These are phyloP conservation scores for Pulveroboletus sp. DNA, from an alignment of 768 basidiomycete genomes.

Conservation along the genomic window DNA sequence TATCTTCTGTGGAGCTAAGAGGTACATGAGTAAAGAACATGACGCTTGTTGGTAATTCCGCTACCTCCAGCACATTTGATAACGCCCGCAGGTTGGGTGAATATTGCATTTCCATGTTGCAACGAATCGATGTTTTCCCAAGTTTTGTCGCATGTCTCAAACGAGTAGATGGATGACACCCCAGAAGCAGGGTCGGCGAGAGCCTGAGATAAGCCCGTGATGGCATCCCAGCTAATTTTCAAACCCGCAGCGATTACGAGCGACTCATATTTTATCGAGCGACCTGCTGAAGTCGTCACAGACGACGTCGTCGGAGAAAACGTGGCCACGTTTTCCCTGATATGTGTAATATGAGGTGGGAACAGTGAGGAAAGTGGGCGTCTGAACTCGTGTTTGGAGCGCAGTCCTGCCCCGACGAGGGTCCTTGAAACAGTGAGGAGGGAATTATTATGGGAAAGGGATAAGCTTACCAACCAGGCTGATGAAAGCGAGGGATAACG, in stretches of 20 bases:
- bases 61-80: conserved; percentile 92
- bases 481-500: background rate
- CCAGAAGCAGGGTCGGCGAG: conserved; percentile 74
- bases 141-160: conserved; percentile 84
- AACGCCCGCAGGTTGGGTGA: conserved; percentile 90
- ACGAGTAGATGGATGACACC: conserved; percentile 91
- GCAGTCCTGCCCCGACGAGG: conserved; percentile 86
- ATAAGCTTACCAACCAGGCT: conserved; percentile 83
- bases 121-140: conserved; percentile 81
- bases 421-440: conserved; percentile 55
- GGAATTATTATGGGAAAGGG: background rate
- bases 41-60: conserved; percentile 2
- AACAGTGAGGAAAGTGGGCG: conserved; percentile 68
- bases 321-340: conserved; percentile 64
- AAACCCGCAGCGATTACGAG: conserved; percentile 74
- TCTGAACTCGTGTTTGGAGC: conserved; percentile 64
- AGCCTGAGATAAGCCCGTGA: conserved; percentile 65
- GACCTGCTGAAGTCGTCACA: conserved; percentile 69
- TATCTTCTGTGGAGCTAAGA: conserved; percentile 81
- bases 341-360: conserved; percentile 47
- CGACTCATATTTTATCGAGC: conserved; percentile 56
- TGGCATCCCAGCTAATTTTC: conserved; percentile 78
- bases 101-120: conserved; percentile 79
- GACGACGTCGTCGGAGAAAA: conserved; percentile 78
- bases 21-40: conserved; percentile 3